Evolutionary conservation across 768 basidiomycete genomes (phyloP), one percentile per base, ranked within the genome.

Genomic region (Lentinus tigrinus): DNA sequence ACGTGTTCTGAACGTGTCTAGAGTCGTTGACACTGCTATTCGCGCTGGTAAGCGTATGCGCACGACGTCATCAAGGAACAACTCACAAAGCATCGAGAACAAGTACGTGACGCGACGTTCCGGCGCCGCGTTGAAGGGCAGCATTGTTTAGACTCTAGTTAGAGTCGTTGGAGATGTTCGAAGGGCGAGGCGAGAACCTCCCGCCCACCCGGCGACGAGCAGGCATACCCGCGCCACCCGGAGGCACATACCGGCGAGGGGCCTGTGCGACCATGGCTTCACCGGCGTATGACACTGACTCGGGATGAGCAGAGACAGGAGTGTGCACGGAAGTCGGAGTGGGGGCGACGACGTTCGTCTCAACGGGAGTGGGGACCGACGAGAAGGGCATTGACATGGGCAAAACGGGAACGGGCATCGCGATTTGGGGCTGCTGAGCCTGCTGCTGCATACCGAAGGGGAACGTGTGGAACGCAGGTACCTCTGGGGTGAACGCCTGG

Each of bases 211-310:
- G 47, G 7, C 58, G 47, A 16, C 58, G 52, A 14, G 47, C 31
- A 19, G 49, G 17, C 10, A 54, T 42, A 16, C 53, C 31, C 21
- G 58, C 58, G 6, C 58, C 58, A 5, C 31, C 34, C 8, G 58
- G 58, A 44, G 58, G 58, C 17, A 60, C 58, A 40, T 54, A 60
- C 17, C 57, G 51, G 11, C 17, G 47, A 26, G 43, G 19, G 2
- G 27, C 13, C 16, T 19, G 37, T 2, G 47, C 27, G 17, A 53
- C 3, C 17, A 31, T n/a, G 17, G 7, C 9, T 23, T 50, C 24
- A 13, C 42, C 31, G 13, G n/a, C 19, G 2, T 19, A 40, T 23
- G 24, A 6, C 16, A 43, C 23, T 16, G 34, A 46, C 21, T 17
- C n/a, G 40, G 40, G 40, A 17, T 46, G 43, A 19, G 43, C 13